These are phyloP conservation scores for Lepiota venenata DNA, from an alignment of 768 basidiomycete species.

Conservation along the genomic window DNA sequence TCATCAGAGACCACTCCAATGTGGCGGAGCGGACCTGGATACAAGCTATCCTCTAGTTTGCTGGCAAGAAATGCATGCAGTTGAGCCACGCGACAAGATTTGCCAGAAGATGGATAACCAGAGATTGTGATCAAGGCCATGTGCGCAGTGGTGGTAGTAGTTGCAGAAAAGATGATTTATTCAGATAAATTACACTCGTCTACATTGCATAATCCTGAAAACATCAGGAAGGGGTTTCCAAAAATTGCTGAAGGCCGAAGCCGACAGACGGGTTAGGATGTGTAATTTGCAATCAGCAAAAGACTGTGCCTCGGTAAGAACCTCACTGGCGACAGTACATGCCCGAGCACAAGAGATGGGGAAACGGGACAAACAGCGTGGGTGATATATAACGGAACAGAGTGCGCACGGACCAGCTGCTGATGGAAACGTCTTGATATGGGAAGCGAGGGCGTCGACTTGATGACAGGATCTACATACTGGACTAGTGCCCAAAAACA, in stretches of 20 bases:
- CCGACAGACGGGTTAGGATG: conserved; percentile 92
- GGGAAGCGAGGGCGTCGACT: not conserved
- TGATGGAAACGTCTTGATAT: conserved; percentile 10
- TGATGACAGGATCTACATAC: conserved; percentile 4
- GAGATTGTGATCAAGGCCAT: conserved; percentile 95
- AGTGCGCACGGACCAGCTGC: conserved; percentile 52
- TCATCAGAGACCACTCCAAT: conserved; percentile 72
- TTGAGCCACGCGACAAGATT: conserved; percentile 68
- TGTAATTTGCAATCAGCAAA: conserved; percentile 97
- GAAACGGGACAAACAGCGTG: conserved; percentile 18
- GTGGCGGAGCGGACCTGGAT: conserved; percentile 46
- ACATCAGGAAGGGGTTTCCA: conserved; percentile 46
- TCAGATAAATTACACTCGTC: not conserved
- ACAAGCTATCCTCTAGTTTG: conserved; percentile 44
- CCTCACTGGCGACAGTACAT: conserved; percentile 95
- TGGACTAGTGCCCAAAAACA: no score
- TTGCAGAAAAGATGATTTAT: conserved; percentile 8
- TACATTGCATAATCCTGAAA: conserved; percentile 1
- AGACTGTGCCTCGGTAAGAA: conserved; percentile 93
- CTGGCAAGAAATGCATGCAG: conserved; percentile 54
- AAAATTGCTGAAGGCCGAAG: conserved; percentile 92
- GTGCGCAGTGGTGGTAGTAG: not conserved
- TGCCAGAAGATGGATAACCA: conserved; percentile 88
- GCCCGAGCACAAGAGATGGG: conserved; percentile 91
- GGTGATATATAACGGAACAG: conserved; percentile 36